These are phyloP conservation scores for Neonectria punicea DNA, from an alignment of 2,329 filamentous ascomycete species.

Conservation along the genomic window DNA sequence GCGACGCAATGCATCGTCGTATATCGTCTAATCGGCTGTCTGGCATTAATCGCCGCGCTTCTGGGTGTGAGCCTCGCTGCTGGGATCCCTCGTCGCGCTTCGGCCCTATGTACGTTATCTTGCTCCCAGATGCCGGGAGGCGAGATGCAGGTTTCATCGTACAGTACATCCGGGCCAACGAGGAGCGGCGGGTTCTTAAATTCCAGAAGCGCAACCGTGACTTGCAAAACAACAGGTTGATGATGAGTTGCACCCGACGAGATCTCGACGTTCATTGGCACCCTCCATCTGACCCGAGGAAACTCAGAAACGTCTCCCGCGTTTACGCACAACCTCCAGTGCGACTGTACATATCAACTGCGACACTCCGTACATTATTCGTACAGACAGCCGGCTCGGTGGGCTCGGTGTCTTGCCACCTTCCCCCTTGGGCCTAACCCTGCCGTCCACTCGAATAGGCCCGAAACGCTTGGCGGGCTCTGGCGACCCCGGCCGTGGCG, in stretches of 20 bases:
- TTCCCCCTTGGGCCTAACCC: conserved; percentile 10
- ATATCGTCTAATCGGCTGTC: not conserved
- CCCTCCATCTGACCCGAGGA: not conserved
- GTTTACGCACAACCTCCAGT: too few relatives aligned
- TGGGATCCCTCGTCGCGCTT: not conserved
- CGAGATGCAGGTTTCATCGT: not conserved
- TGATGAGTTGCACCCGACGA: not conserved
- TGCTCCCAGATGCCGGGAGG: not conserved
- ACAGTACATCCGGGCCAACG: not conserved
- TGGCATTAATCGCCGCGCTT: not conserved
- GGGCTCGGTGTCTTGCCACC: conserved; percentile 15
- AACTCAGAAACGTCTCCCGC: not conserved
- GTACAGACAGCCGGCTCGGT: not conserved
- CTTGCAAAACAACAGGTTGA: not conserved
- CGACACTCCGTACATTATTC: not conserved
- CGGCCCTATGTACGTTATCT: conserved; percentile 2
- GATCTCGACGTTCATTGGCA: not conserved
- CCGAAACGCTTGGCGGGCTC: conserved; percentile 1
- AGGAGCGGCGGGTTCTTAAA: too few relatives aligned
- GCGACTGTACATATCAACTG: too few relatives aligned
- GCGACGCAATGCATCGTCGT: not conserved
- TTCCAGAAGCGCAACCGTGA: not conserved
- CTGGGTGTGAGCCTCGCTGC: not conserved
- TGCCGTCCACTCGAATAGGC: conserved; percentile 18
- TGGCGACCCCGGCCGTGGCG: conserved; percentile 1